Evolutionary conservation across 352 stramenopile genomes (phyloP).

Genomic region (Phytopythium aichiense): DNA sequence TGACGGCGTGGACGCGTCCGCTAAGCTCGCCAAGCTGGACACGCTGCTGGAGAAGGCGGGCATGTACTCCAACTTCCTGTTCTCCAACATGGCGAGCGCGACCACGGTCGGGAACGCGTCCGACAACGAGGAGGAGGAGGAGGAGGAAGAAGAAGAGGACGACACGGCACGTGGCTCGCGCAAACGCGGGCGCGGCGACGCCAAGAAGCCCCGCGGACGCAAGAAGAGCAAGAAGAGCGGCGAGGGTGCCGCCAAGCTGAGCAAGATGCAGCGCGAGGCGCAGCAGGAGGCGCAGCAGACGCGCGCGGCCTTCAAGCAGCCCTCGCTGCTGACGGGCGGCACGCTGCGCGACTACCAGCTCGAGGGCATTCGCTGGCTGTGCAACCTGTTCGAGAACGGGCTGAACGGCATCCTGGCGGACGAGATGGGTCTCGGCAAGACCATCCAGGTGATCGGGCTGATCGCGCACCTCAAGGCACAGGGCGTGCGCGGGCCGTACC

Average conservation of each 20-base stretch:
- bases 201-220: constrained; percentile 10
- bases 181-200: constrained; percentile 24
- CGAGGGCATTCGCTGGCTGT: constrained; percentile 96
- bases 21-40: constrained; percentile 81
- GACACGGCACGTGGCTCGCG: constrained; percentile 28
- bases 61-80: constrained; percentile 84
- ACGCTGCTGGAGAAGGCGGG: constrained; percentile 84
- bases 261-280: constrained; percentile 50
- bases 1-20: constrained; percentile 40
- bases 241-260: constrained; percentile 63
- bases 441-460: constrained; percentile 91
- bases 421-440: constrained; percentile 91
- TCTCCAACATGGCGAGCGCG: constrained; percentile 80
- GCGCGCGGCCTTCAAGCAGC: constrained; percentile 61
- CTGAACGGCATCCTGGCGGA: constrained; percentile 91
- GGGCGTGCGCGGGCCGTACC: constrained; percentile 90
- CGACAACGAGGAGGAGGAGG: not conserved
- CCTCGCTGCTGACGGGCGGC: constrained; percentile 70
- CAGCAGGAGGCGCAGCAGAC: constrained; percentile 22
- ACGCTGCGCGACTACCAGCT: constrained; percentile 94
- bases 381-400: constrained; percentile 96
- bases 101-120: constrained; percentile 26
- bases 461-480: constrained; percentile 92
- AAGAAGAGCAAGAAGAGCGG: constrained; percentile 36
- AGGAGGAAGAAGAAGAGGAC: constrained; percentile 22